Evolutionary conservation across 2,329 filamentous ascomycete species (phyloP), one percentile per base, ranked within the genome.

Genomic region (Claviceps capensis): DNA sequence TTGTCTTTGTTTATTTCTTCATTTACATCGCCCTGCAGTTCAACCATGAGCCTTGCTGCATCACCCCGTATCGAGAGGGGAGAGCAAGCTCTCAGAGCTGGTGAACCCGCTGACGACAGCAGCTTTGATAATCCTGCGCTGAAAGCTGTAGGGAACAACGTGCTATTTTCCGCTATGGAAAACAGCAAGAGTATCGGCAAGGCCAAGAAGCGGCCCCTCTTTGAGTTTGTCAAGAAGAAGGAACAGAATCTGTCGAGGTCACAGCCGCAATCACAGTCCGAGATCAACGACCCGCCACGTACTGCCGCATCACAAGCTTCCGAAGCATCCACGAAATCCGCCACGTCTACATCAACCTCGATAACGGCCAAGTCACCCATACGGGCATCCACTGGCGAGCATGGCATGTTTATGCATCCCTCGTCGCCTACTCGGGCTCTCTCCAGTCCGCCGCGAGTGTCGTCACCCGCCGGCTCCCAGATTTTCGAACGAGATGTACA

Each of bases 401-500:
- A 71, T 44, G 44, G 23, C 58, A 62, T 70, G 58, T 67, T 71
- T 60, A 66, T 69, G 47, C 65, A 74, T 11, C 79, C 82, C 14
- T 72, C 81, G 0, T 88, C 86, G 2, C 86, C 86, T 3, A 74
- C 71, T 54, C 79, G 81, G 53, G 79, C 78, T 49, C 69, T 87
- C 45, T 83, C 84, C 13, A 77, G 79, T 9, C 91, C 88, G 8
- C 85, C 88, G 4, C 78, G 85, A 48, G 69, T 90, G 45, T 79
- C 84, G 50, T 95, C 88, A 19, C 88, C 90, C 14, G 86, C 88
- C 11, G 76, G 78, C 30, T 84, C 81, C 4, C 81, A 84, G 60
- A 96, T 97, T 61, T 97, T 97, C 64, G 91, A 97, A 72, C 86
- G 91, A 62, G 88, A 90, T 65, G 91, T 97, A 23, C 91, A 96